These are phyloP conservation scores for Sisymbrium altissimum DNA, from an alignment of 345 rosid species.

Conservation along the genomic window DNA sequence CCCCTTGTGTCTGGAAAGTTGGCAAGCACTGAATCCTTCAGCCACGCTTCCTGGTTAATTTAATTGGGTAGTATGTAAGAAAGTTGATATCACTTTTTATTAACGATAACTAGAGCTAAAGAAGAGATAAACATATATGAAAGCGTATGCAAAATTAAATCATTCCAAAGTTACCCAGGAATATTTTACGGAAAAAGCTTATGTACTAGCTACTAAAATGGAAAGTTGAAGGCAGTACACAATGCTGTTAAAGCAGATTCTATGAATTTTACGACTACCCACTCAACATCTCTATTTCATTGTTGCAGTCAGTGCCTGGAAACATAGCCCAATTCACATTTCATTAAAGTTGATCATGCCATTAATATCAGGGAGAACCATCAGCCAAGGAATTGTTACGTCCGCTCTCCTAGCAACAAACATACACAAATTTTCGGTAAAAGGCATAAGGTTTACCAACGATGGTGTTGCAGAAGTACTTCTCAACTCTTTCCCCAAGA, in stretches of 20 bases:
- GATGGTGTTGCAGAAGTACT: conserved; percentile 49
- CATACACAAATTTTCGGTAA: background rate
- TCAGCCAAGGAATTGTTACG: background rate
- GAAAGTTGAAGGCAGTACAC: background rate
- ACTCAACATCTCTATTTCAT: conserved; percentile 7
- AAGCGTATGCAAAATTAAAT: background rate
- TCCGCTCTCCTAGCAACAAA: conserved; percentile 6
- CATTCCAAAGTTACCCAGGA: background rate
- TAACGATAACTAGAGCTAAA: background rate
- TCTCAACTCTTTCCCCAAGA: conserved; percentile 47
- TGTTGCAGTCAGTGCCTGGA: background rate
- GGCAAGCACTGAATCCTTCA: conserved; percentile 74
- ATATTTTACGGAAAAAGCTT: background rate
- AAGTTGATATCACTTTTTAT: conserved; percentile 12
- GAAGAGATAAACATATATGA: background rate
- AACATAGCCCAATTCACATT: conserved; percentile 13
- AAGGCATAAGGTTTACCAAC: conserved; percentile 47
- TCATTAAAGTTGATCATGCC: conserved; percentile 4
- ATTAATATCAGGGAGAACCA: conserved; percentile 8
- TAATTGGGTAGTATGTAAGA: conserved; percentile 36
- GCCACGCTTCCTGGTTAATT: conserved; percentile 82
- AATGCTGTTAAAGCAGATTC: conserved; percentile 12
- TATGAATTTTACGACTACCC: background rate
- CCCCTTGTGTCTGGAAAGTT: conserved; percentile 79
- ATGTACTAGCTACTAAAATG: background rate